These are phyloP conservation scores for Hirsutella thompsonii DNA, from an alignment of 2,329 filamentous ascomycete species.

Conservation along the genomic window DNA sequence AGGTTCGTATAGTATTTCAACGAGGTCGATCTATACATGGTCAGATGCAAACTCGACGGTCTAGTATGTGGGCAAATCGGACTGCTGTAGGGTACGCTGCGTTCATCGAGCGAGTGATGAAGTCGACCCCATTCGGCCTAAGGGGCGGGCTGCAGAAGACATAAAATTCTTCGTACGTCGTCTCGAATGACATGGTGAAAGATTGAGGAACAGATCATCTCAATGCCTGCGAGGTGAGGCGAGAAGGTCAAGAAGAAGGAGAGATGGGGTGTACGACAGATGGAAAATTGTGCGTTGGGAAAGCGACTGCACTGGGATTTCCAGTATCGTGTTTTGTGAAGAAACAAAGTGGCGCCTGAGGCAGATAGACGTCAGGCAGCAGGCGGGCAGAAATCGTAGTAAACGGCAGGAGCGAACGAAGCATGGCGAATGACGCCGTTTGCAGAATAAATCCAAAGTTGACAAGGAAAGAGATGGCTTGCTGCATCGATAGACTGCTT, in stretches of 20 bases:
- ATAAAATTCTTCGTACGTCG: slow-evolving; percentile 16
- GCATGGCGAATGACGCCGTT: neutral
- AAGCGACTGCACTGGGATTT: neutral
- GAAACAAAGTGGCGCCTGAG: too few relatives aligned
- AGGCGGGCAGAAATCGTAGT: too few relatives aligned
- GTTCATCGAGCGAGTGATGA: slow-evolving; percentile 8
- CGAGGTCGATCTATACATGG: slow-evolving; percentile 5
- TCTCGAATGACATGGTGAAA: neutral
- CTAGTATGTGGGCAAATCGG: neutral
- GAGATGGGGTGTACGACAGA: neutral
- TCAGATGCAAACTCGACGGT: neutral
- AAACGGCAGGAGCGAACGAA: neutral
- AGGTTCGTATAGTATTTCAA: slow-evolving; percentile 23
- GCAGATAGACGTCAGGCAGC: too few relatives aligned
- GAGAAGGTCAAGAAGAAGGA: neutral
- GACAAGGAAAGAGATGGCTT: too few relatives aligned
- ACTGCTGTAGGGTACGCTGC: neutral
- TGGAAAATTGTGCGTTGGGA: neutral
- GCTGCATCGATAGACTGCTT: too few relatives aligned
- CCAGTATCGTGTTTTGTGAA: too few relatives aligned
- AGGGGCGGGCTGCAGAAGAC: slow-evolving; percentile 20
- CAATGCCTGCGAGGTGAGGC: neutral
- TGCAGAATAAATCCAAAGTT: too few relatives aligned
- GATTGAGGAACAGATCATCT: neutral
- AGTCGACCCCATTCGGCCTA: slow-evolving; percentile 15